These are phyloP conservation scores for Scutellaria minor DNA, from an alignment of 257 asterid genomes.

Conservation along the genomic window DNA sequence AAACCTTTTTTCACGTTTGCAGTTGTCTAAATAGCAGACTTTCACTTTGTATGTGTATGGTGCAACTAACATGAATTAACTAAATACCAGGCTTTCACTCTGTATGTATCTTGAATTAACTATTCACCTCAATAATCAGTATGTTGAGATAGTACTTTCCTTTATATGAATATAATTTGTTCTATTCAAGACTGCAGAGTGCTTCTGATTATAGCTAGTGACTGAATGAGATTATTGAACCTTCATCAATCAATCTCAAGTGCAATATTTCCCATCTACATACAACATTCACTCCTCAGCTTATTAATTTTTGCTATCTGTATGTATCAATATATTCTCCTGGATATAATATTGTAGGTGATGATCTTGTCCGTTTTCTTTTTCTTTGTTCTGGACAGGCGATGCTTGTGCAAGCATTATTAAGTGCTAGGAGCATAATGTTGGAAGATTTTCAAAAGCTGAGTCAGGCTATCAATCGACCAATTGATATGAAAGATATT, in stretches of 20 bases:
- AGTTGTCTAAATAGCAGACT: not conserved
- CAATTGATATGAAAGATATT: constrained; percentile 56
- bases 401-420: constrained; percentile 64
- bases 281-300: not conserved
- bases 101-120: not conserved
- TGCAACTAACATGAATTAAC: not conserved
- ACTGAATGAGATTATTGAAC: not conserved
- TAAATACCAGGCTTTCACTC: not conserved
- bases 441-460: constrained; percentile 64
- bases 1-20: not conserved
- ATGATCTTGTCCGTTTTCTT: constrained; percentile 15
- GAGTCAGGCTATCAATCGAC: constrained; percentile 68
- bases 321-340: constrained; percentile 18
- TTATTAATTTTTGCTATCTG: not conserved
- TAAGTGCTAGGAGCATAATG: constrained; percentile 66
- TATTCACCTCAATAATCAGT: not conserved
- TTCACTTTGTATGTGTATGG: not conserved
- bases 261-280: constrained; percentile 7
- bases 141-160: not conserved
- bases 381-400: constrained; percentile 48
- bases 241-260: constrained; percentile 9
- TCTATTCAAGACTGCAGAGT: not conserved
- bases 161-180: not conserved
- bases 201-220: constrained; percentile 21
- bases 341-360: constrained; percentile 4